Percentiles rank a stretch among this genome's conserved stretches.
phyloP scores from a whole-genome alignment of 1,284 basidiomycete species.

The Austropuccinia psidii region DNA sequence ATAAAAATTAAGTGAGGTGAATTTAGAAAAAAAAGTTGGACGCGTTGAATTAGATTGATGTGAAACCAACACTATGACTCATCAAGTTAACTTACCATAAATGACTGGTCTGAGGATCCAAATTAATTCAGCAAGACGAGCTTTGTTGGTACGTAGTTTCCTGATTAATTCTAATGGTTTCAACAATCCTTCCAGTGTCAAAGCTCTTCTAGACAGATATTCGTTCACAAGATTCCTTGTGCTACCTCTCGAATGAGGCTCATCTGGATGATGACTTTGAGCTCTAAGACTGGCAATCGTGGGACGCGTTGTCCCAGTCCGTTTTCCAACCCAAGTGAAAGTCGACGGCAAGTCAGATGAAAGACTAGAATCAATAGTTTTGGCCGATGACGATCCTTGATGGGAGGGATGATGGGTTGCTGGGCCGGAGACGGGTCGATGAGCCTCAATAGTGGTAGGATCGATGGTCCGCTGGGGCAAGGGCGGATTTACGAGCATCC shows the following conservation, averaged over 20 bases:
- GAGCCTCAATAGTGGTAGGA: constrained; percentile 38
- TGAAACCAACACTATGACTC: background rate
- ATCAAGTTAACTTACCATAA: constrained; percentile 42
- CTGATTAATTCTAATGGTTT: constrained; percentile 44
- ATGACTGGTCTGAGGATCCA: constrained; percentile 46
- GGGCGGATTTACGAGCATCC: constrained; percentile 47
- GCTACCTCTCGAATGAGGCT: constrained; percentile 33
- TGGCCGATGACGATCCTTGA: background rate
- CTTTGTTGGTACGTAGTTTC: constrained; percentile 37
- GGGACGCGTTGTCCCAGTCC: constrained; percentile 24
- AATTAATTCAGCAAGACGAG: constrained; percentile 43
- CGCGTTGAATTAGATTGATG: background rate
- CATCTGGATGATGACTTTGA: background rate
- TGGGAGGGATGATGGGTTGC: background rate
- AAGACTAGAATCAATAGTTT: constrained; percentile 37
- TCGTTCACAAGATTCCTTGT: constrained; percentile 39
- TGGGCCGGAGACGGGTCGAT: background rate
- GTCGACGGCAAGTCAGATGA: constrained; percentile 34
- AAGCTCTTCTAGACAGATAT: constrained; percentile 42
- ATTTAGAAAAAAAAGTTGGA: background rate
- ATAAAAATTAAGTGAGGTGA: background rate
- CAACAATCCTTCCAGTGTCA: constrained; percentile 44
- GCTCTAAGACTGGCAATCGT: constrained; percentile 10
- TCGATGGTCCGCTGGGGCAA: constrained; percentile 44
- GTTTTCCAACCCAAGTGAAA: constrained; percentile 22